Conservation (phyloP, 2,329 filamentous ascomycete genomes). For the Calonectria leucothoes region DNA sequence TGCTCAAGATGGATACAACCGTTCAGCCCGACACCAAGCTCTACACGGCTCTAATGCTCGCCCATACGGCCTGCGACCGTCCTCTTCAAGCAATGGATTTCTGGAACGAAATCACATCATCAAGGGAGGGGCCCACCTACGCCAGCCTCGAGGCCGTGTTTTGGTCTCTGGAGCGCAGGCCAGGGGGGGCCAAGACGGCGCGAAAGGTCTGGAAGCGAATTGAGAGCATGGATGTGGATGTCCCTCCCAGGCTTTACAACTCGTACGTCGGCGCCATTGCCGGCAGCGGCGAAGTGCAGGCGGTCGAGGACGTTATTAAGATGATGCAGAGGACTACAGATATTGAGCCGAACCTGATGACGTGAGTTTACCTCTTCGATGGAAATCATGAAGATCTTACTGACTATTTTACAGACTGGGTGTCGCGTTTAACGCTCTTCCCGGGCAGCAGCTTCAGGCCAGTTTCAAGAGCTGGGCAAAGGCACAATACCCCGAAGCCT, state of each 20-base stretch:
- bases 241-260: constrained; percentile 79
- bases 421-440: constrained; percentile 80
- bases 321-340: constrained; percentile 76
- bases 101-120: constrained; percentile 87
- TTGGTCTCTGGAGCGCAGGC: constrained; percentile 76
- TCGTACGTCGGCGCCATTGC: constrained; percentile 83
- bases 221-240: constrained; percentile 79
- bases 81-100: constrained; percentile 77
- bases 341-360: constrained; percentile 73
- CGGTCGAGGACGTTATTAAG: constrained; percentile 74
- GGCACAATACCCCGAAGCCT: constrained; percentile 73
- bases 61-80: constrained; percentile 78
- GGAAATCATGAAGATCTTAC: background rate
- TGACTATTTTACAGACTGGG: constrained; percentile 69
- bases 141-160: constrained; percentile 85
- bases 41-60: constrained; percentile 88
- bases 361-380: constrained; percentile 66
- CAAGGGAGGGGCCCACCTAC: constrained; percentile 87
- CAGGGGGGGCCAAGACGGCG: constrained; percentile 69
- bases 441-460: constrained; percentile 72
- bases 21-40: constrained; percentile 81
- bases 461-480: constrained; percentile 81
- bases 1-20: constrained; percentile 91
- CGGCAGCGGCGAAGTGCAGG: constrained; percentile 76
- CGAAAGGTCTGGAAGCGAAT: constrained; percentile 79